Evolutionary conservation across 108 stramenopile species (phyloP).

Genomic region (Stephanodiscus minutulus): DNA sequence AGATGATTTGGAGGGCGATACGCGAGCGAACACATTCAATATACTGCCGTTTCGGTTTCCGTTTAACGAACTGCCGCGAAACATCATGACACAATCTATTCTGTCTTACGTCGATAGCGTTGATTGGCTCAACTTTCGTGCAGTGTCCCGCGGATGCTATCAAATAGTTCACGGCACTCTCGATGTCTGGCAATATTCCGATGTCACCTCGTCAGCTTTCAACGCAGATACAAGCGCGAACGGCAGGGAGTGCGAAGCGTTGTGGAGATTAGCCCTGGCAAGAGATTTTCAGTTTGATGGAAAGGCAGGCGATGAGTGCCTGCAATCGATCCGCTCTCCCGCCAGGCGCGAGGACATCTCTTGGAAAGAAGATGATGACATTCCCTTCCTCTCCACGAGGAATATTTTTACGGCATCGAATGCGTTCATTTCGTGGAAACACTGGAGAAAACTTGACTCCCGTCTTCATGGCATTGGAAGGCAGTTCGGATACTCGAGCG

Average conservation of each 20-base stretch:
- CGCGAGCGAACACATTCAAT: no score
- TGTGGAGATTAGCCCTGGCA: slow-evolving; percentile 33
- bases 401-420: slow-evolving; percentile 36
- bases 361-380: background rate
- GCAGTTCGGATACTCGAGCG: no score
- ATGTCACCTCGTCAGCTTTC: no score
- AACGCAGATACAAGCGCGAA: background rate
- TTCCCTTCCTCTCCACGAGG: slow-evolving; percentile 23
- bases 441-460: slow-evolving; percentile 39
- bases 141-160: slow-evolving; percentile 16
- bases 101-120: slow-evolving; percentile 9
- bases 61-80: no score
- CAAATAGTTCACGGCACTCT: slow-evolving; percentile 15
- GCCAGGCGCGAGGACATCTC: no score
- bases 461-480: slow-evolving; percentile 7
- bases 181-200: slow-evolving; percentile 8
- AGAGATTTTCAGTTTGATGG: slow-evolving; percentile 32
- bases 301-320: background rate
- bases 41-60: no score
- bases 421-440: slow-evolving; percentile 39
- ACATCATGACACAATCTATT: slow-evolving; percentile 22
- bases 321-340: background rate
- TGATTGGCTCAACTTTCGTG: slow-evolving; percentile 32
- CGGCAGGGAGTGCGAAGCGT: slow-evolving; percentile 15
- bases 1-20: no score